Evolutionary conservation across 257 asterid species (phyloP).

Genomic region (Dorcoceras hygrometricum): DNA sequence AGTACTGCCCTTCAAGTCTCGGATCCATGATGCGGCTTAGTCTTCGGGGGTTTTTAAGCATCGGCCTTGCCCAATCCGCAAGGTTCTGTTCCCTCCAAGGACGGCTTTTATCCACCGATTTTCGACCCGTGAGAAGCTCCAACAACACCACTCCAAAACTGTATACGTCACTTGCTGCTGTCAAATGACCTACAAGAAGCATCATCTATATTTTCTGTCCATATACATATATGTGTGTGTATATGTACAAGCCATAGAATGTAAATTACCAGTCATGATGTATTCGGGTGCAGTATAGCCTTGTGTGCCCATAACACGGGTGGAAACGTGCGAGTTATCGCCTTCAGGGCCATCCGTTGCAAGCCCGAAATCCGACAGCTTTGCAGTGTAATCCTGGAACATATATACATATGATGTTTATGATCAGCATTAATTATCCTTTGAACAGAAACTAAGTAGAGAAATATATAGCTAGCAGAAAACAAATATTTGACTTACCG

Average conservation of each 20-base stretch:
- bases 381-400: not conserved
- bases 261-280: not conserved
- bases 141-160: not conserved
- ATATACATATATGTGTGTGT: too few relatives aligned
- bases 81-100: not conserved
- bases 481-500: not conserved
- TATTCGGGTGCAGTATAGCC: not conserved
- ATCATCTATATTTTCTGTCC: too few relatives aligned
- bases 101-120: not conserved
- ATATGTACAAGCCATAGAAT: not conserved
- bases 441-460: too few relatives aligned
- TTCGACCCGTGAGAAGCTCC: not conserved
- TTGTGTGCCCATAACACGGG: slow-evolving; percentile 2
- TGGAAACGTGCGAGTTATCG: not conserved
- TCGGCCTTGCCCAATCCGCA: not conserved
- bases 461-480: not conserved
- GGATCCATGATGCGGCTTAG: slow-evolving; percentile 23
- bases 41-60: not conserved
- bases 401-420: too few relatives aligned
- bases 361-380: slow-evolving; percentile 1
- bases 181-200: not conserved
- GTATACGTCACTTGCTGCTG: not conserved
- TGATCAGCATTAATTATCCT: not conserved
- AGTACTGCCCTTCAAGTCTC: slow-evolving; percentile 30
- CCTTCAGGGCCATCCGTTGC: not conserved